Conservation (phyloP, 1,139 yeast genomes). For the Pichia kudriavzevii region DNA sequence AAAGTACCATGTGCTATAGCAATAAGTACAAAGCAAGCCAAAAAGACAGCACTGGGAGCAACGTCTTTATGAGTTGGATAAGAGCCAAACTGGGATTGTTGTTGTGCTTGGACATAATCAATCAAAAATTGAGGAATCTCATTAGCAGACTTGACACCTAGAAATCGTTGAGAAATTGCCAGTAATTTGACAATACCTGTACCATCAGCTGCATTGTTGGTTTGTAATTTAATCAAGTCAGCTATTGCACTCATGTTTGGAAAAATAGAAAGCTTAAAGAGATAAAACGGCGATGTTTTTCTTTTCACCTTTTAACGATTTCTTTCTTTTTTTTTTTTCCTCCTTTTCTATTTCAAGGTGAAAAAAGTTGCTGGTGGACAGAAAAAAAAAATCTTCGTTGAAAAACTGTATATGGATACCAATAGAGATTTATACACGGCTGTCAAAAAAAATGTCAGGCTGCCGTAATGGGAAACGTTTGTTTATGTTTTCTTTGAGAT, state of each 20-base stretch:
- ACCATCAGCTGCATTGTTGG: slow-evolving; percentile 43
- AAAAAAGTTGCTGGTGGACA: too few species aligned
- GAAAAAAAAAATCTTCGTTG: too few species aligned
- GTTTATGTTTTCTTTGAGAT: too few species aligned
- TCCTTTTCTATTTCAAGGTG: too few species aligned
- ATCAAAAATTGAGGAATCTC: slow-evolving; percentile 35
- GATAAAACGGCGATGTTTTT: background rate
- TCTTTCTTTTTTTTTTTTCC: too few species aligned
- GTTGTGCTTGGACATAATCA: slow-evolving; percentile 31
- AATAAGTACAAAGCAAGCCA: slow-evolving; percentile 46
- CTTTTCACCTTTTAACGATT: background rate
- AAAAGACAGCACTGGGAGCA: slow-evolving; percentile 56
- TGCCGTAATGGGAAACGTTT: too few species aligned
- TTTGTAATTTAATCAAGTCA: slow-evolving; percentile 18
- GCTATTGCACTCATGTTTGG: slow-evolving; percentile 16
- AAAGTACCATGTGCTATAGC: slow-evolving; percentile 41
- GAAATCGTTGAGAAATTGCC: slow-evolving; percentile 24
- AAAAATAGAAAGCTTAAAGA: background rate
- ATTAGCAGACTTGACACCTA: slow-evolving; percentile 18
- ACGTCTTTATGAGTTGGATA: slow-evolving; percentile 51
- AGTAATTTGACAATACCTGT: slow-evolving; percentile 39
- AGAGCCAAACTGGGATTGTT: slow-evolving; percentile 57
- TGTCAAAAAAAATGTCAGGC: too few species aligned
- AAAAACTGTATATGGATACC: too few species aligned
- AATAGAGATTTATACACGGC: too few species aligned